A percentile compares a stretch with the other conserved stretches of the same genome.
phyloP scores from a whole-genome alignment of 148 eudicot species.

The Rhododendron ovatum region DNA sequence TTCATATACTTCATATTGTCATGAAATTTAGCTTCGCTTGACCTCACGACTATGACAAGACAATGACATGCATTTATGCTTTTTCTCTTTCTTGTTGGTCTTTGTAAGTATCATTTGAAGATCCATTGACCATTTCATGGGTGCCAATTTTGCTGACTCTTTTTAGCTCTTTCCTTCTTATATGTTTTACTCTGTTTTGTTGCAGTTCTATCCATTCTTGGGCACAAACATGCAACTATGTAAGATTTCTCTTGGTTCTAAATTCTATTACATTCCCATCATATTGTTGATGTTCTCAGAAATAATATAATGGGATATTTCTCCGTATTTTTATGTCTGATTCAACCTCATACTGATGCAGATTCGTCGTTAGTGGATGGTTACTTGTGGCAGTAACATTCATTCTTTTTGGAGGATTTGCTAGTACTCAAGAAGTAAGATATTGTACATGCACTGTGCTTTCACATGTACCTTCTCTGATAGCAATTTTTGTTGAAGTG shows the following conservation, averaged over 20 bases:
- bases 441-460: not conserved
- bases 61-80: constrained; percentile 64
- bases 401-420: constrained; percentile 77
- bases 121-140: not conserved
- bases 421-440: constrained; percentile 65
- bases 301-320: not conserved
- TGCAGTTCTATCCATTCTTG: constrained; percentile 65
- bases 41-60: constrained; percentile 32
- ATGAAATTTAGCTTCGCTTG: not conserved
- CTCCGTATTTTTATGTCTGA: not conserved
- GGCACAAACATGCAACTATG: constrained; percentile 71
- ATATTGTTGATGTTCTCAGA: not conserved
- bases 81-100: constrained; percentile 65
- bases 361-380: constrained; percentile 86
- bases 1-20: not conserved
- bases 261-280: not conserved
- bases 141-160: not conserved
- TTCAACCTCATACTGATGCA: constrained; percentile 32
- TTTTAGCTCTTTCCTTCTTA: not conserved
- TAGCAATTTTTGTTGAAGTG: not conserved
- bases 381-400: constrained; percentile 78
- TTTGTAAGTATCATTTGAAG: constrained; percentile 44
- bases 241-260: constrained; percentile 25
- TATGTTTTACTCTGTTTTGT: not conserved
- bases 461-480: not conserved